Percentiles rank a stretch among this genome's conserved stretches.
Evolutionary conservation across 805 yeast genomes (phyloP).

Genomic region (Saturnispora galanensis): DNA sequence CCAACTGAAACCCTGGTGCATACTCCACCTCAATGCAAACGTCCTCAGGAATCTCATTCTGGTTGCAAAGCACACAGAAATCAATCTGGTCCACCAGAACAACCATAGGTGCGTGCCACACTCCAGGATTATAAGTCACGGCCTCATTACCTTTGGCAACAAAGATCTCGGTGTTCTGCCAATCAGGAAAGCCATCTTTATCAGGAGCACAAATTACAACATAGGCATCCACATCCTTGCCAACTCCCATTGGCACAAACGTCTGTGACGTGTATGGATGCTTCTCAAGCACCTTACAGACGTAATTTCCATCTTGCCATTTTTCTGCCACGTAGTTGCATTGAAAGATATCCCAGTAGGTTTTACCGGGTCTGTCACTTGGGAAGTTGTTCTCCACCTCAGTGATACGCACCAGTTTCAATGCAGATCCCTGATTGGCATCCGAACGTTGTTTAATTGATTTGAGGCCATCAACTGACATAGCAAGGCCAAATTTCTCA

Average conservation of each 20-base stretch:
- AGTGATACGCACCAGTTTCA: slow-evolving; percentile 64
- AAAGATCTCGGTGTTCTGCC: slow-evolving; percentile 54
- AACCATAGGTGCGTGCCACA: slow-evolving; percentile 98
- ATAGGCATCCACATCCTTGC: slow-evolving; percentile 40
- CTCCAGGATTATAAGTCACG: slow-evolving; percentile 74
- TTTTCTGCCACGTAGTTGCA: slow-evolving; percentile 69
- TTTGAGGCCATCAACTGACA: slow-evolving; percentile 71
- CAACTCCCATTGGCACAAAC: slow-evolving; percentile 80
- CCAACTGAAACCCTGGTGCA: slow-evolving; percentile 43
- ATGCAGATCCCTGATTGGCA: slow-evolving; percentile 94
- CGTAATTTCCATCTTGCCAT: slow-evolving; percentile 31
- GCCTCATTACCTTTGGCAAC: slow-evolving; percentile 76
- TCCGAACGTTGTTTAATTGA: slow-evolving; percentile 32
- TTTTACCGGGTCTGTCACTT: slow-evolving; percentile 38
- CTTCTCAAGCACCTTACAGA: slow-evolving; percentile 68
- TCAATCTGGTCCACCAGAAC: slow-evolving; percentile 60
- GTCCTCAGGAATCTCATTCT: slow-evolving; percentile 67
- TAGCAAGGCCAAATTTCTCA: slow-evolving; percentile 61
- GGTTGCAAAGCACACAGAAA: slow-evolving; percentile 83
- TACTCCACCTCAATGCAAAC: slow-evolving; percentile 77
- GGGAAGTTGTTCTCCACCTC: slow-evolving; percentile 51
- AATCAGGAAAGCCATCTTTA: slow-evolving; percentile 47
- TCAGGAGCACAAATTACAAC: slow-evolving; percentile 68
- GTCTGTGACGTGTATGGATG: slow-evolving; percentile 88
- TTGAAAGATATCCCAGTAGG: slow-evolving; percentile 78